Base-by-base conservation (phyloP, 345 rosid species). In the Tarenaya hassleriana region DNA sequence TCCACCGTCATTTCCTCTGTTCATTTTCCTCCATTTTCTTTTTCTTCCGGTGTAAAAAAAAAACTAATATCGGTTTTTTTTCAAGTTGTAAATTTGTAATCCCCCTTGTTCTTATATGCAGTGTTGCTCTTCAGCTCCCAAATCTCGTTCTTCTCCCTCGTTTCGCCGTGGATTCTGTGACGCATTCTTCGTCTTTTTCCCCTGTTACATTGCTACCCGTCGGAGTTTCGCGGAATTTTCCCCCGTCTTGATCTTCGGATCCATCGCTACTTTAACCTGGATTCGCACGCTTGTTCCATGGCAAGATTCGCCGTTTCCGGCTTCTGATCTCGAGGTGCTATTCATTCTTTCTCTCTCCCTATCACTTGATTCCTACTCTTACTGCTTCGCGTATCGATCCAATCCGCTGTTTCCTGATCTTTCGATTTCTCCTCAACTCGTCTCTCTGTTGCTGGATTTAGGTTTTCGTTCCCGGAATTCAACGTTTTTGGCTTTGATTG, bases 381-480 rank as follows among this genome's bases (percentile, higher is more conserved):
- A 10, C 4, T 39, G 34, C 56, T 49, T 58, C 38, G 52, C 40
- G 44, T 63, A 62, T 68, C 72, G 62, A 66, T 58, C 70, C 55
- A 18, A 0, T 58, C 20, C 38, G 21, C 3, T 15, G 14, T 34
- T 24, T 21, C 31, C 15, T 44, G 43, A 50, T 39, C 42, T 54
- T 49, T 40, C 6, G 20, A 37, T 55, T 55, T 34, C 21, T 31
- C 17, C 14, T 47, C 2, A 2, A 41, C 11, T 24, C 11, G n/a
- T n/a, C n/a, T n/a, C n/a, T n/a, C 19, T 8, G 41, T 39, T 31
- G 9, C 16, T 55, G 52, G 47, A 34, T 61, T 61, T 60, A 48
- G 61, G 58, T 35, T 67, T 41, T 12, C 12, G 20, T 12, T 14
- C 45, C n/a, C n/a, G n/a, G n/a, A n/a, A n/a, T 14, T 50, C 47